Percentiles rank a stretch among this genome's conserved stretches.
phyloP scores from a whole-genome alignment of 164 flowering plant genomes.

The Cinnamomum micranthum region DNA sequence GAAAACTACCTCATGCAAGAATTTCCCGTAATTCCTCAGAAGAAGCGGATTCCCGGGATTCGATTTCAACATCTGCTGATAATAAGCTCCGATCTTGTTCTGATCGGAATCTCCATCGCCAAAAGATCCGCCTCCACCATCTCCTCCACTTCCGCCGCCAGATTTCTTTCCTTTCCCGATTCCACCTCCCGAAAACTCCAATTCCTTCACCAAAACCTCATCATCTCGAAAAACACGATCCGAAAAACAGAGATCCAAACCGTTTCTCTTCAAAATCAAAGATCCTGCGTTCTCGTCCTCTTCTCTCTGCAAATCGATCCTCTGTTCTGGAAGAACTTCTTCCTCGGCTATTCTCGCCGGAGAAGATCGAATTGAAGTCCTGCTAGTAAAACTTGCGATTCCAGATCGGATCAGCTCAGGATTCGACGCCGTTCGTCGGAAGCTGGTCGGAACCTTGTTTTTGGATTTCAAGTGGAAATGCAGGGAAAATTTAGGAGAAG shows the following conservation, averaged over 20 bases:
- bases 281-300: constrained; percentile 1
- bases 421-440: constrained; percentile 43
- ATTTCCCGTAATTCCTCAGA: constrained; percentile 70
- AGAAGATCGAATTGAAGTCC: constrained; percentile 28
- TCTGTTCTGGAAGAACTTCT: constrained; percentile 1
- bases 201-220: constrained; percentile 25
- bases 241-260: constrained; percentile 3
- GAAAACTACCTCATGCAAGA: constrained; percentile 63
- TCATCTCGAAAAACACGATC: constrained; percentile 11
- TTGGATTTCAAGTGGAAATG: constrained; percentile 19
- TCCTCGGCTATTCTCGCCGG: constrained; percentile 43
- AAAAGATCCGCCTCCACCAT: constrained; percentile 18
- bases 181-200: constrained; percentile 30
- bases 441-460: constrained; percentile 4
- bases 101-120: constrained; percentile 23
- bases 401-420: constrained; percentile 27
- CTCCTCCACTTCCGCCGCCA: constrained; percentile 27
- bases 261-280: constrained; percentile 6
- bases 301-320: not conserved
- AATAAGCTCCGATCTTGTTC: constrained; percentile 53
- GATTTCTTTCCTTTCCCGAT: constrained; percentile 17
- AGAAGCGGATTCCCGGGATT: constrained; percentile 64
- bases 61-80: constrained; percentile 51
- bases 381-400: not conserved
- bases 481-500: constrained; percentile 24